These are phyloP conservation scores for Paxillus involutus DNA, from an alignment of 768 basidiomycete species.

Conservation along the genomic window DNA sequence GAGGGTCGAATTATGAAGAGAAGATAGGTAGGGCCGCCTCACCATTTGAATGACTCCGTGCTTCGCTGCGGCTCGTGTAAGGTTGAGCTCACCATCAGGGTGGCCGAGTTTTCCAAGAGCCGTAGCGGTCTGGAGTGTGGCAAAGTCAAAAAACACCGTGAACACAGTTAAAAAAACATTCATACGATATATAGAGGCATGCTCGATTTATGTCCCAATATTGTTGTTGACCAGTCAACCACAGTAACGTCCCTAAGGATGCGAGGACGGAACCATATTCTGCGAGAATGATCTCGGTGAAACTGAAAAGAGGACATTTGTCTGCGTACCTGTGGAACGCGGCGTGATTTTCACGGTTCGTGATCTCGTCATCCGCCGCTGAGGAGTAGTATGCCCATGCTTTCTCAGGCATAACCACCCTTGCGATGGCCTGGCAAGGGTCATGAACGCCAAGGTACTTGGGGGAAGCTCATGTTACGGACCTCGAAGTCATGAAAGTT, in stretches of 20 bases:
- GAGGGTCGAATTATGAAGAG: background rate
- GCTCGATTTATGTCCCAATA: conserved; percentile 71
- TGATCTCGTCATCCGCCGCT: conserved; percentile 96
- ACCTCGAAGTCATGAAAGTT: conserved; percentile 96
- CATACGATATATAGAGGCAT: conserved; percentile 84
- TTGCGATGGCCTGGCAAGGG: conserved; percentile 72
- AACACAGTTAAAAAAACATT: background rate
- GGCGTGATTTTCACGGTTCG: conserved; percentile 82
- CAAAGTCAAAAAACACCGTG: conserved; percentile 2
- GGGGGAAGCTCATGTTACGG: conserved; percentile 2
- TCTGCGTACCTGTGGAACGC: conserved; percentile 78
- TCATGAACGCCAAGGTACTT: conserved; percentile 4
- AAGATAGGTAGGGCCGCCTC: background rate
- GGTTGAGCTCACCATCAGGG: conserved; percentile 89
- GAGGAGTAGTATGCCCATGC: conserved; percentile 98
- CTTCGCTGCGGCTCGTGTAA: conserved; percentile 87
- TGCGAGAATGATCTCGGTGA: conserved; percentile 19
- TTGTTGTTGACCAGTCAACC: conserved; percentile 84
- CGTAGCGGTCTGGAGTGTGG: conserved; percentile 59
- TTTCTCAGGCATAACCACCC: conserved; percentile 75
- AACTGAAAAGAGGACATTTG: background rate
- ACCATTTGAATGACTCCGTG: conserved; percentile 78
- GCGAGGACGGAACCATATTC: conserved; percentile 90
- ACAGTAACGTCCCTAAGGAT: conserved; percentile 80
- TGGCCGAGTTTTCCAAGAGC: conserved; percentile 94